phyloP scores from a whole-genome alignment of 805 yeast species.

The Teunomyces lycoperdinae region DNA sequence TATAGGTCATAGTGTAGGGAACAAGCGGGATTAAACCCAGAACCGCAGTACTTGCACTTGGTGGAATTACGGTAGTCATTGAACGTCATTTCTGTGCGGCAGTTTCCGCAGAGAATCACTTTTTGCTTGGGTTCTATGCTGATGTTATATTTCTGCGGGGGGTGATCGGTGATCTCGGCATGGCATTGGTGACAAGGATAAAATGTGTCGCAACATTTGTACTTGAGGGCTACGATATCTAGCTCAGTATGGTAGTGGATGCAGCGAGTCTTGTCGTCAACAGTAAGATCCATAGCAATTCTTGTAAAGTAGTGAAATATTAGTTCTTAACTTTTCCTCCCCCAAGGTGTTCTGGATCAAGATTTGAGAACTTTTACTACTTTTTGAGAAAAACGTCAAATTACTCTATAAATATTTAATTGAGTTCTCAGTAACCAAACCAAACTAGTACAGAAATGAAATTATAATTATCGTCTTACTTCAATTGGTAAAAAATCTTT shows the following conservation, averaged over 20 bases:
- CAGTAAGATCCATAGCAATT: neutral
- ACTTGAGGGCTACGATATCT: conserved; percentile 40
- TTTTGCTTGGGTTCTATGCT: conserved; percentile 6
- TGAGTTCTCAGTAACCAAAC: too few species aligned
- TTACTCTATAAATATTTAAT: too few species aligned
- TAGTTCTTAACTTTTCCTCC: too few species aligned
- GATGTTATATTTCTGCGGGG: neutral
- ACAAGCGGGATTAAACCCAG: conserved; percentile 37
- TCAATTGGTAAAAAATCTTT: too few species aligned
- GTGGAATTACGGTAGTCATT: conserved; percentile 19
- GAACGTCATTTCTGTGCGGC: conserved; percentile 27
- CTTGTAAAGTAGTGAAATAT: neutral
- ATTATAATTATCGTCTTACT: too few species aligned
- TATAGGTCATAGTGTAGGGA: conserved; percentile 34
- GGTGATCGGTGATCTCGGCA: conserved; percentile 10
- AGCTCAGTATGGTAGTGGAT: conserved; percentile 31
- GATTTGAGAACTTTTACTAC: too few species aligned
- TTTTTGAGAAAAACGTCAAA: too few species aligned
- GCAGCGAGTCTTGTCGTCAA: conserved; percentile 30
- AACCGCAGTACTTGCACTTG: conserved; percentile 24
- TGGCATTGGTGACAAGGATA: conserved; percentile 44
- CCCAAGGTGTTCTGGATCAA: too few species aligned
- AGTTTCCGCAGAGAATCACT: conserved; percentile 39
- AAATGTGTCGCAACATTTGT: conserved; percentile 34
- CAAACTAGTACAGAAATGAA: too few species aligned